phyloP scores from a whole-genome alignment of 306 rosid genomes.

The Echinosophora koreensis region DNA sequence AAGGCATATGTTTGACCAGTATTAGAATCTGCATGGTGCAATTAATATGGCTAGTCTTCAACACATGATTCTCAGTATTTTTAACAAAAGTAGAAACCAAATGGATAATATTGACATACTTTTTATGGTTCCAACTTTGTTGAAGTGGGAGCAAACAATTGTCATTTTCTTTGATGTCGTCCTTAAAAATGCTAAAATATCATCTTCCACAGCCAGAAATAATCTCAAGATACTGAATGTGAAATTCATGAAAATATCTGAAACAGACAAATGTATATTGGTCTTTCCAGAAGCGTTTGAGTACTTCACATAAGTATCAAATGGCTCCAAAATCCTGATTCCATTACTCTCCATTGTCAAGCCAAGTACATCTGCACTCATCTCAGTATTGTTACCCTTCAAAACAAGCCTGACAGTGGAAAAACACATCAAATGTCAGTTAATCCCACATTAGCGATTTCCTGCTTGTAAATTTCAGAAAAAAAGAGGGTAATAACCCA shows the following conservation, averaged over 20 bases:
- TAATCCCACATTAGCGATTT: slow-evolving; percentile 8
- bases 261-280: slow-evolving; percentile 76
- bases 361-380: slow-evolving; percentile 84
- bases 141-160: slow-evolving; percentile 88
- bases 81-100: slow-evolving; percentile 12
- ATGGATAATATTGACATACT: slow-evolving; percentile 53
- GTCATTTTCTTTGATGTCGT: slow-evolving; percentile 89
- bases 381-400: slow-evolving; percentile 82
- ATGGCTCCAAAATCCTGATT: slow-evolving; percentile 93
- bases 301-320: slow-evolving; percentile 82
- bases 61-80: slow-evolving; percentile 29
- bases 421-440: slow-evolving; percentile 47
- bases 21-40: slow-evolving; percentile 66
- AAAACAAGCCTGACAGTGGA: slow-evolving; percentile 69
- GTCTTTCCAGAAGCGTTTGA: slow-evolving; percentile 92
- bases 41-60: slow-evolving; percentile 35
- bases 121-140: slow-evolving; percentile 85
- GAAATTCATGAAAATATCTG: slow-evolving; percentile 94
- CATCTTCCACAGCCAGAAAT: slow-evolving; percentile 94
- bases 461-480: not conserved
- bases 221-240: slow-evolving; percentile 93
- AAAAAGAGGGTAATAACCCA: not conserved
- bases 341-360: slow-evolving; percentile 97
- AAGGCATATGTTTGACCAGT: slow-evolving; percentile 79
- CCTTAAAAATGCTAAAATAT: slow-evolving; percentile 86